phyloP scores from a whole-genome alignment of 2,329 filamentous ascomycete species.

The Aspergillus sp. region DNA sequence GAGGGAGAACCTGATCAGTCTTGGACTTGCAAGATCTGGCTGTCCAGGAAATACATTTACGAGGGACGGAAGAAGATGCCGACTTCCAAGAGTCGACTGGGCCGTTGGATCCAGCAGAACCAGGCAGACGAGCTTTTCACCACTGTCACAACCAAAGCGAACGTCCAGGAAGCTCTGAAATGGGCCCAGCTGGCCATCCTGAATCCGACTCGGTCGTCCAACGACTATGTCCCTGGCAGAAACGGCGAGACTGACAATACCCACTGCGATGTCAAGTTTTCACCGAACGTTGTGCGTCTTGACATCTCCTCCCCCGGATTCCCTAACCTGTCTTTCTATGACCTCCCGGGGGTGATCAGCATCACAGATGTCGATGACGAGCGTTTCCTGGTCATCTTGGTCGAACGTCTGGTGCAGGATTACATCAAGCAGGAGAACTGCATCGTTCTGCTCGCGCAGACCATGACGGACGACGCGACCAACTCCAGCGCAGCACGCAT shows the following conservation, averaged over 20 bases:
- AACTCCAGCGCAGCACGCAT: slow-evolving; percentile 63
- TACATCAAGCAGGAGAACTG: slow-evolving; percentile 63
- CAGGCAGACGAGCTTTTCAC: slow-evolving; percentile 50
- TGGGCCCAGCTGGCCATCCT: slow-evolving; percentile 71
- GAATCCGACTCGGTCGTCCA: slow-evolving; percentile 51
- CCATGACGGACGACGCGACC: slow-evolving; percentile 69
- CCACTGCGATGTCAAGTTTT: slow-evolving; percentile 54
- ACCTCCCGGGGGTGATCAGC: slow-evolving; percentile 73
- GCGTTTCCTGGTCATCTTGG: slow-evolving; percentile 59
- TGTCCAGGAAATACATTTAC: slow-evolving; percentile 58
- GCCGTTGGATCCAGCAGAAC: slow-evolving; percentile 52
- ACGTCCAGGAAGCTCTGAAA: slow-evolving; percentile 59
- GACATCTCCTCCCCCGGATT: slow-evolving; percentile 64
- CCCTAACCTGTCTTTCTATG: slow-evolving; percentile 71
- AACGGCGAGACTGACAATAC: slow-evolving; percentile 27
- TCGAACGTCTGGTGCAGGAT: slow-evolving; percentile 58
- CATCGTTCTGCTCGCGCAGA: slow-evolving; percentile 66
- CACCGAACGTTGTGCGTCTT: slow-evolving; percentile 69
- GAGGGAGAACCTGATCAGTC: slow-evolving; percentile 33
- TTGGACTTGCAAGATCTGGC: slow-evolving; percentile 60
- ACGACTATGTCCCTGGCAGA: slow-evolving; percentile 46
- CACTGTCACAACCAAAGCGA: slow-evolving; percentile 48
- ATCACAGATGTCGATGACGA: slow-evolving; percentile 56
- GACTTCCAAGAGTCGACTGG: no score
- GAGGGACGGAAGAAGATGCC: slow-evolving; percentile 19